Evolutionary conservation across 306 rosid genomes (phyloP), one percentile per base, ranked within the genome.

Genomic region (Sindora glabra): DNA sequence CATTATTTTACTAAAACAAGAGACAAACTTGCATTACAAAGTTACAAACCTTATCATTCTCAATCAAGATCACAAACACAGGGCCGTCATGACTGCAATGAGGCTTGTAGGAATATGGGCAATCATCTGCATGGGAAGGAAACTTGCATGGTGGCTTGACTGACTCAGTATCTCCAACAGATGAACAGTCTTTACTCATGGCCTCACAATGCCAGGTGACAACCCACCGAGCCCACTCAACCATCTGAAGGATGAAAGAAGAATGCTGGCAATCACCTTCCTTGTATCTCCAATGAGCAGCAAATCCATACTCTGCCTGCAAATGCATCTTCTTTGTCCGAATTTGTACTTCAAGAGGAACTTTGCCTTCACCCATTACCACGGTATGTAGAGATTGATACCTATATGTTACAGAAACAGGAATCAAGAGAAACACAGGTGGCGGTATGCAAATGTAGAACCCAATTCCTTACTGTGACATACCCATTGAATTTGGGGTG

Each of bases 161-260:
- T 18, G 94, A 78, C 60, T 78, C 83, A 7, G 58, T 56, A 53
- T 50, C 65, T 32, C 71, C 83, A 32, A 74, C 78, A 36, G 84
- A 81, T 12, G 87, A 73, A 22, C 71, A 65, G 63, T 85, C 95
- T 64, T 77, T 76, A 66, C 77, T 86, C 96, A 86, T 86, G 56
- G 96, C 75, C 80, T 89, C 97, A 1, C 97, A 94, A 70, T 94
- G 99, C 99, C 99, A 94, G 23, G 95, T 89, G 62, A 94, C 86
- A 49, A 94, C 94, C 99, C 99, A 94, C 54, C 99, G 86, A 41
- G 94, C 99, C 99, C 99, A 94, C 75, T 94, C 99, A 4, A 94
- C 91, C 99, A 89, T 89, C 84, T 89, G 99, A 67, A 94, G 94
- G 74, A 89, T 97, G 74, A 84, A 86, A 5, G 95, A 82, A 18